Base-by-base conservation (phyloP, 179 eudicot species). In the Spergularia azorica region DNA sequence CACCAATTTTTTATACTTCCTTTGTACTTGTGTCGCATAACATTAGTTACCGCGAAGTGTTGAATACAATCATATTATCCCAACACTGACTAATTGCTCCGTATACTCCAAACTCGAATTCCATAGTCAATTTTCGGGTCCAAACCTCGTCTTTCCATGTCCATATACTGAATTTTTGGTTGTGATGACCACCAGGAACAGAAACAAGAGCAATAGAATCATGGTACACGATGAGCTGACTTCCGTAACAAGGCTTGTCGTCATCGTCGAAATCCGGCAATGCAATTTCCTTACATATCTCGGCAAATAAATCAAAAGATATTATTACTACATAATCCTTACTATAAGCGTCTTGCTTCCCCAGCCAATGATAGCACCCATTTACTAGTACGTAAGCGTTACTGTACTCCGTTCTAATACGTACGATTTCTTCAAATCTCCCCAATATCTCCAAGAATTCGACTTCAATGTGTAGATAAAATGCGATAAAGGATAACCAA, bases 391-490 rank as follows among this genome's bases (percentile, higher is more conserved):
- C 9, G 15, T 76, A 56, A 67, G 72, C 17, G 1, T 0, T 21
- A 21, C 21, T 21, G 21, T 13, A 10, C 55, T 56, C 0, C 3
- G 6, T 7, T 7, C 52, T 16, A 67, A 57, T 39, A 21, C 5
- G 12, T 76, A 76, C 58, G 17, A 67, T 1, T 41, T 67, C 2
- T 13, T 4, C 74, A 71, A 15, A 16, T 71, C 74, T 3, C 74
- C 74, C 74, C 74, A 55, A 9, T 71, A 56, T 38, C 32, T 71
- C 74, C 74, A 71, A 1, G 32, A 55, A 71, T 56, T 60, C 5
- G 41, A 10, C 15, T 11, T 56, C 18, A 59, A 17, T 5, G 63
- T n/a, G 63, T 59, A 59, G 21, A 59, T 59, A 7, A 59, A 59
- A 18, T n/a, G 21, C n/a, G 63, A 59, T 5, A 59, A 9, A 56